These are phyloP conservation scores for Talaromyces liani DNA, from an alignment of 495 filamentous ascomycete genomes.

Conservation along the genomic window DNA sequence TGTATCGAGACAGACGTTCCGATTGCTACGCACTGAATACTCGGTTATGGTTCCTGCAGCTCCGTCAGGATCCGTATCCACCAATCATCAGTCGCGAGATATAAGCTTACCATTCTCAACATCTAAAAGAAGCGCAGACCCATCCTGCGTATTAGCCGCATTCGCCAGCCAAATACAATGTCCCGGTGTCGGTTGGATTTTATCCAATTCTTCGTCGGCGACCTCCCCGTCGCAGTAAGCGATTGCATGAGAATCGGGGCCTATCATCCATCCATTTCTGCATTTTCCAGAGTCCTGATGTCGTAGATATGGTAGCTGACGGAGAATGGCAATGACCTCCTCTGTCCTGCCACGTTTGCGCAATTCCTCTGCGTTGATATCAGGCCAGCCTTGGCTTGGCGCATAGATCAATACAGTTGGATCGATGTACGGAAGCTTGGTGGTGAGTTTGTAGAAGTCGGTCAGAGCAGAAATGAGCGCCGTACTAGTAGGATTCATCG, in stretches of 20 bases:
- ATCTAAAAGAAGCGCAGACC: constrained; percentile 6
- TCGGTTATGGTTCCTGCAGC: not conserved
- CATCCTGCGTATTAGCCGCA: not conserved
- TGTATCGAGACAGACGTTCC: constrained; percentile 8
- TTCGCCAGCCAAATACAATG: constrained; percentile 13
- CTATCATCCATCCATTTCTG: constrained; percentile 1
- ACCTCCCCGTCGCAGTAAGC: constrained; percentile 12
- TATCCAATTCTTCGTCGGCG: constrained; percentile 5
- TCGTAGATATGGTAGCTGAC: constrained; percentile 6
- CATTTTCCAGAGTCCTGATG: not conserved
- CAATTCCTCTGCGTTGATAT: constrained; percentile 8
- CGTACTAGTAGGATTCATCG: not conserved
- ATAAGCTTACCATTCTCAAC: not conserved
- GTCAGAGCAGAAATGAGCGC: not conserved
- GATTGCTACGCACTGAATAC: constrained; percentile 4
- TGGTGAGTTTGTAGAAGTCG: not conserved
- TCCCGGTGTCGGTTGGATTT: constrained; percentile 8
- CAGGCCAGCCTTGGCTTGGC: constrained; percentile 10
- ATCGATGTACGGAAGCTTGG: constrained; percentile 11
- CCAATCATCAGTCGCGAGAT: not conserved
- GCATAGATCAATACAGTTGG: constrained; percentile 8
- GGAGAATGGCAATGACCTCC: constrained; percentile 12
- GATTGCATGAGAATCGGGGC: constrained; percentile 7
- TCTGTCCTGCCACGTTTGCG: constrained; percentile 12
- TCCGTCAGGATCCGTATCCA: too few species aligned